These are phyloP conservation scores for Leccinum subrobustum DNA, from an alignment of 1,284 basidiomycete genomes.

Conservation along the genomic window DNA sequence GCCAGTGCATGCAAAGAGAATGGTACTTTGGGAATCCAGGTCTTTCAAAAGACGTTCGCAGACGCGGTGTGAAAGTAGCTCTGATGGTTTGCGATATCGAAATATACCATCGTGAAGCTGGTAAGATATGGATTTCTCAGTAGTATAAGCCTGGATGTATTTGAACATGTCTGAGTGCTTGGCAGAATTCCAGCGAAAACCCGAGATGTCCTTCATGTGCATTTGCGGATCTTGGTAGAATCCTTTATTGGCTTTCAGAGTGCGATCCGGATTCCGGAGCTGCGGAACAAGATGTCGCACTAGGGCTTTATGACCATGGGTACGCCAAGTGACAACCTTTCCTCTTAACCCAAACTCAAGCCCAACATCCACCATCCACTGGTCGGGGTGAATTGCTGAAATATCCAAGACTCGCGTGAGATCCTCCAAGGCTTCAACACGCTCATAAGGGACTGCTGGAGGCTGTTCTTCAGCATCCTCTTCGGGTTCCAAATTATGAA, in stretches of 20 bases:
- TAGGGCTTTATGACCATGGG: background rate
- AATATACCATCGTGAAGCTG: constrained; percentile 13
- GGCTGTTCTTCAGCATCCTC: background rate
- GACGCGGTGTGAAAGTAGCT: background rate
- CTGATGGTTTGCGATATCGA: background rate
- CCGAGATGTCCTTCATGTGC: constrained; percentile 10
- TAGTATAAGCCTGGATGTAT: constrained; percentile 19
- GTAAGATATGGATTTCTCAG: constrained; percentile 13
- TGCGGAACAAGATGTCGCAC: background rate
- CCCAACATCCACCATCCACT: constrained; percentile 1
- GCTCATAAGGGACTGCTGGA: background rate
- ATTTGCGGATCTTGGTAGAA: constrained; percentile 1
- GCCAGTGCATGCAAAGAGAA: background rate
- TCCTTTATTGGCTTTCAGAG: background rate
- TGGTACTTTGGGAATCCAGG: background rate
- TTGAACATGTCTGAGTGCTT: background rate
- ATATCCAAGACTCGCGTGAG: background rate
- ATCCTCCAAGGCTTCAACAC: background rate
- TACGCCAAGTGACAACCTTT: background rate
- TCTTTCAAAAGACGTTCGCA: background rate
- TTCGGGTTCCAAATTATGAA: constrained; percentile 5
- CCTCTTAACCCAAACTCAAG: background rate
- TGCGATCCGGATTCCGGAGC: background rate
- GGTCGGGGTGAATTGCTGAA: background rate
- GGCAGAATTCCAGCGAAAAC: constrained; percentile 1